Percentiles rank a stretch among this genome's conserved stretches.
These are phyloP conservation scores for Lyophyllum decastes DNA, from an alignment of 768 basidiomycete genomes.

Conservation along the genomic window DNA sequence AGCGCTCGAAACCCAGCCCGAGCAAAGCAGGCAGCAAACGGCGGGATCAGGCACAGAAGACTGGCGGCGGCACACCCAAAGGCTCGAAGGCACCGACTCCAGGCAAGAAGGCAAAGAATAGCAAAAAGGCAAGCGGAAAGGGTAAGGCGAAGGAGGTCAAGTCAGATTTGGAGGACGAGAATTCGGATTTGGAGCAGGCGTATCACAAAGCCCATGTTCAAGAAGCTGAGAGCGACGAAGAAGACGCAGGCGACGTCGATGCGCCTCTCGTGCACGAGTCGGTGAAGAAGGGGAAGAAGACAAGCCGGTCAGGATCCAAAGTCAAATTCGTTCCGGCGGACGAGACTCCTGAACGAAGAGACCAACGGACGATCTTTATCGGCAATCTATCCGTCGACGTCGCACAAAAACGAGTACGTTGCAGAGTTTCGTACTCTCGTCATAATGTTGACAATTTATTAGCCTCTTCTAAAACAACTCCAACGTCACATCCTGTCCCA, in stretches of 20 bases:
- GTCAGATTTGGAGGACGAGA: conserved; percentile 28
- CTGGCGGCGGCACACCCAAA: neutral
- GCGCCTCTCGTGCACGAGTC: conserved; percentile 59
- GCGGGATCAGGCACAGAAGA: conserved; percentile 3
- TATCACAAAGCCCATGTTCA: conserved; percentile 17
- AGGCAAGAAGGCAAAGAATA: conserved; percentile 8
- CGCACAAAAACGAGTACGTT: conserved; percentile 71
- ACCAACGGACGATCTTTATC: conserved; percentile 87
- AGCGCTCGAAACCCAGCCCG: conserved; percentile 26
- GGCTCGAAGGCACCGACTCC: conserved; percentile 20
- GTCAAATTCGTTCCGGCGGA: conserved; percentile 58
- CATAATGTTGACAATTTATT: conserved; percentile 8
- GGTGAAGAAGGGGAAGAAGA: conserved; percentile 38
- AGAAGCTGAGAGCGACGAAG: conserved; percentile 15
- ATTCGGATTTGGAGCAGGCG: conserved; percentile 36
- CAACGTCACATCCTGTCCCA: conserved; percentile 74
- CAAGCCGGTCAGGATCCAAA: conserved; percentile 23
- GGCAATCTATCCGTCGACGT: conserved; percentile 84
- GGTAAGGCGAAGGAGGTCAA: conserved; percentile 18
- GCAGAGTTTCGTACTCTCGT: neutral
- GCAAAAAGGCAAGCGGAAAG: conserved; percentile 10
- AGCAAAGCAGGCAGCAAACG: conserved; percentile 2
- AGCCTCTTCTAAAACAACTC: conserved; percentile 79
- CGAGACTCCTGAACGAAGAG: conserved; percentile 73
- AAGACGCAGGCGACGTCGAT: conserved; percentile 6